Conservation (phyloP, 164 flowering plant species). For the Nelumbo lutea region DNA sequence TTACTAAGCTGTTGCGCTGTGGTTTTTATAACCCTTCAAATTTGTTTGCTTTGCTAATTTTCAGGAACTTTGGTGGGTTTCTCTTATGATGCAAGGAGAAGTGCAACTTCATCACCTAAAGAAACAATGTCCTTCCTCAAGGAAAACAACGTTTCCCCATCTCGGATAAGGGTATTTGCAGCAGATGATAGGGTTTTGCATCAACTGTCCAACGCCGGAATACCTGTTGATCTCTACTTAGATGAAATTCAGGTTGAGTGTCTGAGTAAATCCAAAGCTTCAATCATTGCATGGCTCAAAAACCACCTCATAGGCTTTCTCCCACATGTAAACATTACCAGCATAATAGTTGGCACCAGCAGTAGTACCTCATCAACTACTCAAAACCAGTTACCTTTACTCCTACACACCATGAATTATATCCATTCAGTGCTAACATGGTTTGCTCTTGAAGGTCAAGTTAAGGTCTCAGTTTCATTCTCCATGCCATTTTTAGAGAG, state of each 20-base stretch:
- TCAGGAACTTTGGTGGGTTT: conserved; percentile 52
- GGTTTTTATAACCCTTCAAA: neutral
- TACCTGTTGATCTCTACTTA: conserved; percentile 36
- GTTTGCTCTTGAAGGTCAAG: conserved; percentile 16
- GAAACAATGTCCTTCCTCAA: conserved; percentile 26
- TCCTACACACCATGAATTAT: conserved; percentile 32
- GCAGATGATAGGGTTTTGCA: conserved; percentile 21
- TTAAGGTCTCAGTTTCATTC: conserved; percentile 35
- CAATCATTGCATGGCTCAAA: conserved; percentile 32
- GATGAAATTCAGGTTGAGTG: conserved; percentile 10
- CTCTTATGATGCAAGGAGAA: conserved; percentile 34
- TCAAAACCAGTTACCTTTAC: conserved; percentile 13
- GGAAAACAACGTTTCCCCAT: conserved; percentile 24
- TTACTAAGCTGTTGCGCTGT: neutral
- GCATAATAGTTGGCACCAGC: conserved; percentile 21
- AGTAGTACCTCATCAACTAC: conserved; percentile 1
- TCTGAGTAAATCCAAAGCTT: conserved; percentile 15
- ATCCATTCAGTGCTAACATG: conserved; percentile 30
- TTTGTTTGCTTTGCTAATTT: neutral
- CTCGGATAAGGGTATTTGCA: conserved; percentile 28
- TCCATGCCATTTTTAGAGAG: conserved; percentile 27
- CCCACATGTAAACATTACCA: conserved; percentile 27
- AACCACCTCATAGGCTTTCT: conserved; percentile 16
- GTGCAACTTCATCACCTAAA: conserved; percentile 18
- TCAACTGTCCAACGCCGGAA: conserved; percentile 19